Base-by-base conservation (phyloP, 2,329 filamentous ascomycete genomes). In the Aureobasidium sp. region DNA sequence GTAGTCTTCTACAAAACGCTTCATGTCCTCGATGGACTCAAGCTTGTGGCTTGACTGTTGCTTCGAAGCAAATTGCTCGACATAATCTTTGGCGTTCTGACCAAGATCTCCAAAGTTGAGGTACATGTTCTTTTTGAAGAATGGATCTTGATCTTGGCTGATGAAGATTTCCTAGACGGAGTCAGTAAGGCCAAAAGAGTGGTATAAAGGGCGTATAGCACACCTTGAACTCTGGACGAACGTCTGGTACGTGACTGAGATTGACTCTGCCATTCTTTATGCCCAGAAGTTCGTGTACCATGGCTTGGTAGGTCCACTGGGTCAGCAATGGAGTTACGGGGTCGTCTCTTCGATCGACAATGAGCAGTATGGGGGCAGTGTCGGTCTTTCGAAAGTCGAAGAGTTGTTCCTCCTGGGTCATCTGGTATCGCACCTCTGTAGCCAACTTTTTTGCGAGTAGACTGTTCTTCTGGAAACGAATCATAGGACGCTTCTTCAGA, bases 241-340 rank as follows among this genome's bases (percentile, higher is more conserved):
- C 85, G 61, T 96, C 91, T 14, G 90, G 90, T 0, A 96, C 87
- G 61, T 90, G 84, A 65, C 87, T 88, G 37, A 99, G 80, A 71
- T 96, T 89, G 0, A 99, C 94, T 56, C 93, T 84, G n/a, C 94
- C 94, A 72, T 97, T 97, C 63, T 89, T 85, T 67, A 99, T 96
- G 5, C 94, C 94, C 14, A 99, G 80, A 1, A 97, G 78, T 71
- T 99, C 94, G 72, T 99, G 94, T 0, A 99, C 94, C 92, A 99
- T 99, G n/a, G 94, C 94, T 76, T 99, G 94, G 71, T 99, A 99
- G 29, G 94, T 99, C 94, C 94, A 99, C 73, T 99, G 94, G 2
- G 91, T 96, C 53, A 99, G 82, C 12, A 99, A 79, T 0, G 94
- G 94, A 3, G 94, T 99, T 56, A 97, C 89, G 0, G 94, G 93